Evolutionary conservation across 352 stramenopile species (phyloP).

Genomic region (Globisporangium viniferum): DNA sequence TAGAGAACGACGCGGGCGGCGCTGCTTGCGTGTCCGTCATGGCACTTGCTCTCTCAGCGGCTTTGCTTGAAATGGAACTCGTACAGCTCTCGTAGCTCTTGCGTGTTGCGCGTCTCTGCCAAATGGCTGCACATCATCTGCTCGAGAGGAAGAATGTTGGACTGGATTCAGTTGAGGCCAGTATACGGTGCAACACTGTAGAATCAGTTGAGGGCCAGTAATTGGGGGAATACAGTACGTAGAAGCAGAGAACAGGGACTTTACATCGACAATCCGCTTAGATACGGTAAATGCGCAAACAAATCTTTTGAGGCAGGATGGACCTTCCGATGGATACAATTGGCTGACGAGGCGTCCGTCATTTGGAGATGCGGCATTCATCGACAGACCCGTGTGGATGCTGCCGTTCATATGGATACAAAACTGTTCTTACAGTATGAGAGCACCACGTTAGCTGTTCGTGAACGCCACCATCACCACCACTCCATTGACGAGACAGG

Average conservation of each 20-base stretch:
- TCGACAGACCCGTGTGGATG: neutral
- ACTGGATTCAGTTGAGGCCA: neutral
- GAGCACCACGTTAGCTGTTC: neutral
- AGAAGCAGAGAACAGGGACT: neutral
- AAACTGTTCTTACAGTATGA: neutral
- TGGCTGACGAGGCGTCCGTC: constrained; percentile 4
- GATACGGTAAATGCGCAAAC: constrained; percentile 6
- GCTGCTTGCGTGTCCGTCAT: neutral
- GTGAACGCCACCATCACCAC: neutral
- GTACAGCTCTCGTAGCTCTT: neutral
- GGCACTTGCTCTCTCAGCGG: neutral
- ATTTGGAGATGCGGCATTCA: neutral
- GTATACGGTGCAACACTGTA: neutral
- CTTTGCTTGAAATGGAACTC: too few relatives aligned
- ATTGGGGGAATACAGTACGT: neutral
- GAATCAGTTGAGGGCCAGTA: neutral
- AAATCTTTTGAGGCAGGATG: neutral
- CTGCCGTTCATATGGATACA: neutral
- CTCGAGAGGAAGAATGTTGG: neutral
- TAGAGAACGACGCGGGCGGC: neutral
- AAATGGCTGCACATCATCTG: neutral
- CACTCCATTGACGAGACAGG: neutral
- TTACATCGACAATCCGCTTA: neutral
- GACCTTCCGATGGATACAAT: constrained; percentile 4
- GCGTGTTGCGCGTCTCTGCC: neutral